A percentile compares a stretch with the other conserved stretches of the same genome.
Conservation (phyloP, 2,329 filamentous ascomycete genomes). For the Purpureocillium takamizusanense region DNA sequence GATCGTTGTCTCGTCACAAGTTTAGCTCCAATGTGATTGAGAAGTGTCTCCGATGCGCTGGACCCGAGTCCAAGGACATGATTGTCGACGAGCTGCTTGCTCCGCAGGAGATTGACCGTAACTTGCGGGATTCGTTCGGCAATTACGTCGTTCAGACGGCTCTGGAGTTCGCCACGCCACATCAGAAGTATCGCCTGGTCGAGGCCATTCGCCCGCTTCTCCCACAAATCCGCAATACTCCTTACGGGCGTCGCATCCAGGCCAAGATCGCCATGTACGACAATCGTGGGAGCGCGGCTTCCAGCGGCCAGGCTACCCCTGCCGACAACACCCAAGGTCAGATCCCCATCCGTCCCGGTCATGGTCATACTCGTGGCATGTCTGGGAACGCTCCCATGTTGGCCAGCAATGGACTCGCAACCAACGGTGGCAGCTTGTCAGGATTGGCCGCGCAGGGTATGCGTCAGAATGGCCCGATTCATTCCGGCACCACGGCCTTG, state of each 20-base stretch:
- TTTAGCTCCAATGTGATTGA: conserved; percentile 99
- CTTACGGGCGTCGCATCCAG: conserved; percentile 88
- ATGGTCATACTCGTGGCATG: conserved; percentile 32
- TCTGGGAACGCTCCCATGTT: conserved; percentile 29
- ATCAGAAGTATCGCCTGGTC: conserved; percentile 66
- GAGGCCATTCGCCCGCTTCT: conserved; percentile 81
- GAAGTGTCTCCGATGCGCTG: conserved; percentile 83
- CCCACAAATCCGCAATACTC: conserved; percentile 77
- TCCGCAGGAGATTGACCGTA: conserved; percentile 71
- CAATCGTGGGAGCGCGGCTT: conserved; percentile 30
- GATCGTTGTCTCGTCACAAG: conserved; percentile 78
- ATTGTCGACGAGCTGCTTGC: conserved; percentile 76
- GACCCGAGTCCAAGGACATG: conserved; percentile 62
- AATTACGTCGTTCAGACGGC: conserved; percentile 99
- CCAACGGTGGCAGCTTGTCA: conserved; percentile 13
- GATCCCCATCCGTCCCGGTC: conserved; percentile 36
- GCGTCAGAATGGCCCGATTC: conserved; percentile 25
- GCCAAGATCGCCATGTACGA: conserved; percentile 70
- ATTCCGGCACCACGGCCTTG: conserved; percentile 21
- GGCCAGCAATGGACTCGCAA: conserved; percentile 16
- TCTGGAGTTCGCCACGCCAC: conserved; percentile 70
- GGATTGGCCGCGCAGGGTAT: conserved; percentile 11
- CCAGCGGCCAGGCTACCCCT: conserved; percentile 41
- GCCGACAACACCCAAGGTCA: conserved; percentile 46
- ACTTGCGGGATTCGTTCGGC: conserved; percentile 86